These are phyloP conservation scores for Daedaleopsis sinensis DNA, from an alignment of 768 basidiomycete genomes.

Conservation along the genomic window DNA sequence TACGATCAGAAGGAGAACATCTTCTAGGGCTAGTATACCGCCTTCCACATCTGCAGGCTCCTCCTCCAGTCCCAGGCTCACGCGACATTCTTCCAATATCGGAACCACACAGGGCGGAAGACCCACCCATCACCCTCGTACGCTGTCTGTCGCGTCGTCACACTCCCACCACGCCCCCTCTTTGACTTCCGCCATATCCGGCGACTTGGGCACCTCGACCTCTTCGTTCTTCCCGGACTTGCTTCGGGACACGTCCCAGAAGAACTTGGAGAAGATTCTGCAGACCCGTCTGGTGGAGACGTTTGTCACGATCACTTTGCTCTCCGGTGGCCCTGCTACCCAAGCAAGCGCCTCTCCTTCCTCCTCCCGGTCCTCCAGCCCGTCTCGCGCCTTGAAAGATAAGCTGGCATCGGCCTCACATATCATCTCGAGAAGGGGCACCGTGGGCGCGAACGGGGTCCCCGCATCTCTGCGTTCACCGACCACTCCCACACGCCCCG, in stretches of 20 bases:
- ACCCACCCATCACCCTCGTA: constrained; percentile 39
- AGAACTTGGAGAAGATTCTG: constrained; percentile 69
- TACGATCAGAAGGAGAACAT: constrained; percentile 46
- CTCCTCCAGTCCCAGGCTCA: constrained; percentile 29
- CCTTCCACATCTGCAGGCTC: constrained; percentile 10
- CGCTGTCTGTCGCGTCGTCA: constrained; percentile 57
- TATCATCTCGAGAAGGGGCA: constrained; percentile 28
- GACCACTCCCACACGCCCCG: constrained; percentile 7
- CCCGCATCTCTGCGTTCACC: constrained; percentile 6
- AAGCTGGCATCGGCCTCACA: constrained; percentile 9
- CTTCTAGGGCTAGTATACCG: constrained; percentile 44
- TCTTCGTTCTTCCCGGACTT: constrained; percentile 34
- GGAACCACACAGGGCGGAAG: constrained; percentile 5
- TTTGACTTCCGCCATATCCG: constrained; percentile 1
- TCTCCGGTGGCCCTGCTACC: constrained; percentile 22
- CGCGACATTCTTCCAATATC: constrained; percentile 2
- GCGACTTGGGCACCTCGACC: constrained; percentile 10
- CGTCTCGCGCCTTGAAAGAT: constrained; percentile 9
- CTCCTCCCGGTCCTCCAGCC: constrained; percentile 8
- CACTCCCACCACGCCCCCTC: constrained; percentile 24
- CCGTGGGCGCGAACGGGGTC: background rate
- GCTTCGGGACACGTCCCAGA: constrained; percentile 66
- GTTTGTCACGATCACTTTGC: constrained; percentile 61
- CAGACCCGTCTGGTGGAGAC: constrained; percentile 78
- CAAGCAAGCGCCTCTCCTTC: background rate